These are phyloP conservation scores for Amniculicola lignicola DNA, from an alignment of 495 filamentous ascomycete species.

Conservation along the genomic window DNA sequence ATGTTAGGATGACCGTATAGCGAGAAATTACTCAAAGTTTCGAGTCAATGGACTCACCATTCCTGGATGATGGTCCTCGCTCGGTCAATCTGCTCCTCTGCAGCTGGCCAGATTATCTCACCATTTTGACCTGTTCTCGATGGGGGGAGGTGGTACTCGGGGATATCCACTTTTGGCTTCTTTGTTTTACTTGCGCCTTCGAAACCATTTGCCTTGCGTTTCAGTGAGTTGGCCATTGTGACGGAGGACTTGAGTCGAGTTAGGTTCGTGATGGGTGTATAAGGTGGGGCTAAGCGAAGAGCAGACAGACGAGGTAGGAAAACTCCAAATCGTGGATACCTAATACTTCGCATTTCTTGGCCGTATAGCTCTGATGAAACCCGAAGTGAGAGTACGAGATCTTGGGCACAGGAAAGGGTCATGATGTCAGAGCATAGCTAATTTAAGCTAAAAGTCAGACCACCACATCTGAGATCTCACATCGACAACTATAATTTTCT, in stretches of 20 bases:
- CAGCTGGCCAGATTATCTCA: slow-evolving; percentile 54
- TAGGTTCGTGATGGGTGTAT: neutral
- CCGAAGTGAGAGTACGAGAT: too few relatives aligned
- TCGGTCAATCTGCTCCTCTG: slow-evolving; percentile 45
- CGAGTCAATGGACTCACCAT: slow-evolving; percentile 46
- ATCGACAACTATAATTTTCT: too few relatives aligned
- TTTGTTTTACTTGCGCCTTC: slow-evolving; percentile 20
- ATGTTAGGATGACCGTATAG: neutral
- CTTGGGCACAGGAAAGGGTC: too few relatives aligned
- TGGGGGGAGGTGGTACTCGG: slow-evolving; percentile 40
- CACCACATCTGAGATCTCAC: too few relatives aligned
- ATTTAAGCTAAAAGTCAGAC: too few relatives aligned
- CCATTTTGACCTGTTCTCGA: slow-evolving; percentile 43
- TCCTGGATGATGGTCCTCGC: slow-evolving; percentile 49
- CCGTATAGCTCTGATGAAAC: too few relatives aligned
- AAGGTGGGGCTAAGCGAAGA: too few relatives aligned
- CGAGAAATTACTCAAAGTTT: neutral
- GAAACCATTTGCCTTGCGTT: slow-evolving; percentile 7
- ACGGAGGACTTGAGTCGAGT: neutral
- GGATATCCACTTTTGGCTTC: slow-evolving; percentile 32
- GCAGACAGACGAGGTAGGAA: too few relatives aligned
- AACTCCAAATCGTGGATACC: too few relatives aligned
- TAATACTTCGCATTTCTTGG: too few relatives aligned
- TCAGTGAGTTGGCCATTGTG: slow-evolving; percentile 8
- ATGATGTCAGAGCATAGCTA: too few relatives aligned